Percentiles rank a stretch among this genome's conserved stretches.
phyloP scores from a whole-genome alignment of 768 basidiomycete genomes.

The Pleurotus salmoneostramineus region DNA sequence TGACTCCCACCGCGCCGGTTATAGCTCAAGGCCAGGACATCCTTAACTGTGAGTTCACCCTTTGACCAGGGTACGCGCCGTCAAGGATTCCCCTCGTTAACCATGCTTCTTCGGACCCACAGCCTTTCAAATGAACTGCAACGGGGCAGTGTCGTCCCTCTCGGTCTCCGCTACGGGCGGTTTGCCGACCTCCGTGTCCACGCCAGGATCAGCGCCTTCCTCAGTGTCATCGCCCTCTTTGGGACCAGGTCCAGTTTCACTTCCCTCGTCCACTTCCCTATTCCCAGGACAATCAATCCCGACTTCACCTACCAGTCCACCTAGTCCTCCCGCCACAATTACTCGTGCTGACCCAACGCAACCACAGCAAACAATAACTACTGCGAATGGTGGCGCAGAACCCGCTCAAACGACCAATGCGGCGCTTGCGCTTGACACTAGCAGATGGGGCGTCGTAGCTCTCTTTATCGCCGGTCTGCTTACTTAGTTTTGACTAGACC shows the following conservation, averaged over 20 bases:
- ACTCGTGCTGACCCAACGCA: not conserved
- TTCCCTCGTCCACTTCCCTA: not conserved
- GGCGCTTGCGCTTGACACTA: too few relatives aligned
- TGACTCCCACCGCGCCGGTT: slow-evolving; percentile 10
- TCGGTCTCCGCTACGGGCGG: not conserved
- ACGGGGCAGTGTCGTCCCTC: not conserved
- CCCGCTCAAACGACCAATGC: too few relatives aligned
- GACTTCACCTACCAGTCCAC: not conserved
- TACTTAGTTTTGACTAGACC: too few relatives aligned
- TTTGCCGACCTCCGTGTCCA: not conserved
- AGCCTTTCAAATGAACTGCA: not conserved
- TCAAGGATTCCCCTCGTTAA: not conserved
- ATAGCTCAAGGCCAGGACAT: slow-evolving; percentile 15
- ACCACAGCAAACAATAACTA: not conserved
- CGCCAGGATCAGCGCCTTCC: not conserved
- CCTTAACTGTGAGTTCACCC: not conserved
- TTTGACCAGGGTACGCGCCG: not conserved
- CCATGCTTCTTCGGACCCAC: not conserved
- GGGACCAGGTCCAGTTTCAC: too few relatives aligned
- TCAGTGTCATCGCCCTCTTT: not conserved
- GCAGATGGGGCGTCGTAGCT: too few relatives aligned
- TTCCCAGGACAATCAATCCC: not conserved
- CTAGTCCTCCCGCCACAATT: not conserved
- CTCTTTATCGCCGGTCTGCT: too few relatives aligned
- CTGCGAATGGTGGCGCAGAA: not conserved